Conservation (phyloP, 495 filamentous ascomycete species). For the Penicillium roqueforti region DNA sequence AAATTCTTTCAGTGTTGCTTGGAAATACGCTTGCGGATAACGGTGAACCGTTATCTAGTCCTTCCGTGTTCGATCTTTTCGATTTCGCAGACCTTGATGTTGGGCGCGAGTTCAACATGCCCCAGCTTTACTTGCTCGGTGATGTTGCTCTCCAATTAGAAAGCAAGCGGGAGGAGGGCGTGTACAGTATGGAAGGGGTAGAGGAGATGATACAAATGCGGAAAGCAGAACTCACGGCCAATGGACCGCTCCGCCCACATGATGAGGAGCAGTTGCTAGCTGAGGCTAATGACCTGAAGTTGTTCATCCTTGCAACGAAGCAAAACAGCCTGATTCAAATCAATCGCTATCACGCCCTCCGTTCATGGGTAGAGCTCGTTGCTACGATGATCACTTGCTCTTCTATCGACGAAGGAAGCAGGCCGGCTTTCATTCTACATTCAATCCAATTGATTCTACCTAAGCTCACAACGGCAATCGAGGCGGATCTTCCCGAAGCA, state of each 20-base stretch:
- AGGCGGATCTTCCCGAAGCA: constrained; percentile 59
- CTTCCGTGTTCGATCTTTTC: constrained; percentile 84
- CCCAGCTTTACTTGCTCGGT: constrained; percentile 52
- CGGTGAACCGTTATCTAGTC: constrained; percentile 57
- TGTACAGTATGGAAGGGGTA: constrained; percentile 54
- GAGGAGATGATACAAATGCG: constrained; percentile 58
- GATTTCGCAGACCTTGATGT: constrained; percentile 80
- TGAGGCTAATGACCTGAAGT: constrained; percentile 55
- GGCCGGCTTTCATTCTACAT: constrained; percentile 74
- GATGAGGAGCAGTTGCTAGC: constrained; percentile 53
- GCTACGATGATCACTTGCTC: constrained; percentile 73
- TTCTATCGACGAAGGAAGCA: constrained; percentile 62
- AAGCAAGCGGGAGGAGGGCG: constrained; percentile 47
- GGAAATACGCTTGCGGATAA: constrained; percentile 65
- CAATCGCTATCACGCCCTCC: constrained; percentile 61
- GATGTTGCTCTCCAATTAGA: constrained; percentile 61
- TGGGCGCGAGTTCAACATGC: constrained; percentile 40
- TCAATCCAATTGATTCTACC: constrained; percentile 80
- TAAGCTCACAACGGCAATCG: constrained; percentile 70
- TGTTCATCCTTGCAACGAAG: constrained; percentile 65
- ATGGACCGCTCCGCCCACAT: constrained; percentile 48
- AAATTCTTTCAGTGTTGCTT: constrained; percentile 73
- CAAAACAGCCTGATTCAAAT: constrained; percentile 53
- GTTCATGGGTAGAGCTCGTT: constrained; percentile 76
- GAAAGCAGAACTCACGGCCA: constrained; percentile 49